These are phyloP conservation scores for Penstemon eatonii DNA, from an alignment of 257 asterid species.

Conservation along the genomic window DNA sequence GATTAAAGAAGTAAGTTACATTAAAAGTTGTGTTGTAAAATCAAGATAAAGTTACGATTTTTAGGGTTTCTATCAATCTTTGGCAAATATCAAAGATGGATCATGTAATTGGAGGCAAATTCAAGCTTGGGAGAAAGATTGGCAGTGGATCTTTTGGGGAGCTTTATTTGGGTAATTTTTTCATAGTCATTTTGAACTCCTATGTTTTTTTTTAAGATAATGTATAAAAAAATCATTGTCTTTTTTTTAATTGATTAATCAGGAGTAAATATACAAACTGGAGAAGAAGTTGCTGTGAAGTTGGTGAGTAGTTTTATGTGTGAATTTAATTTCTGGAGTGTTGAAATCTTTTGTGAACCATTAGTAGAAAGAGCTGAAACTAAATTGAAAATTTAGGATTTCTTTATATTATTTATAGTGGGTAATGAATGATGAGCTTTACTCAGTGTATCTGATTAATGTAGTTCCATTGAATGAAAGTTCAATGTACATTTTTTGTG, in stretches of 20 bases:
- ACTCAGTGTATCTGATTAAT: slow-evolving; percentile 12
- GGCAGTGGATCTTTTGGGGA: slow-evolving; percentile 99
- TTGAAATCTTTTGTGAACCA: not conserved
- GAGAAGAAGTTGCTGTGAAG: slow-evolving; percentile 97
- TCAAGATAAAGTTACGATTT: slow-evolving; percentile 2
- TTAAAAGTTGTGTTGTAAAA: slow-evolving; percentile 25
- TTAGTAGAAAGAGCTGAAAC: not conserved
- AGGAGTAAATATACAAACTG: slow-evolving; percentile 90
- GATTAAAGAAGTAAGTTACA: slow-evolving; percentile 22
- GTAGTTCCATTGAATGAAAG: not conserved
- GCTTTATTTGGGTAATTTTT: slow-evolving; percentile 76
- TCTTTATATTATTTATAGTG: not conserved
- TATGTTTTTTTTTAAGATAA: slow-evolving; percentile 8
- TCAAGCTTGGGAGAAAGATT: slow-evolving; percentile 93
- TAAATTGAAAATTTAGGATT: no score
- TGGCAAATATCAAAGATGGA: slow-evolving; percentile 59
- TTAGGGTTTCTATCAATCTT: slow-evolving; percentile 19
- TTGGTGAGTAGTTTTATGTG: slow-evolving; percentile 52
- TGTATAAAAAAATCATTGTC: slow-evolving; percentile 15
- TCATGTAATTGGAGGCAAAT: slow-evolving; percentile 88
- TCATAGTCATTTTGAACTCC: not conserved
- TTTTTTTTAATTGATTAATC: slow-evolving; percentile 30
- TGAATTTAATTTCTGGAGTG: slow-evolving; percentile 2
- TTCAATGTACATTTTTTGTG: slow-evolving; percentile 5
- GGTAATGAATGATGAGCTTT: slow-evolving; percentile 12